Evolutionary conservation across 2,329 filamentous ascomycete genomes (phyloP).

Genomic region (Neofusicoccum sp.): DNA sequence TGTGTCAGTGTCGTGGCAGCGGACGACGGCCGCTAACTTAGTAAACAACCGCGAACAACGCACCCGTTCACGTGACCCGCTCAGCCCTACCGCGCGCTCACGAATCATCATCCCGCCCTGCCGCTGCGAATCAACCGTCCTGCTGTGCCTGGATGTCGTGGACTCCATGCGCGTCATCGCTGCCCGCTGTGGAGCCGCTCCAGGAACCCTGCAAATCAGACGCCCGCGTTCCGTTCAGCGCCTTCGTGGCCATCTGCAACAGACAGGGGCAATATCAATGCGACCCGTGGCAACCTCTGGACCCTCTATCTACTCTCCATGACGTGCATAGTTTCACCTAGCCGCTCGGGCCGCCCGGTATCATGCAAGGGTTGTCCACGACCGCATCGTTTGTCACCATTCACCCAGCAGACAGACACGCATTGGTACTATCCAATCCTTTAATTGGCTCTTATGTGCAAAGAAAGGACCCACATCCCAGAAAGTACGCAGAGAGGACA

Average conservation of each 20-base stretch:
- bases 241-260: not conserved
- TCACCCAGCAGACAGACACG: not conserved
- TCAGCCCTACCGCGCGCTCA: slow-evolving; percentile 1
- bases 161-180: slow-evolving; percentile 3
- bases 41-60: too few species aligned
- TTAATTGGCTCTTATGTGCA: slow-evolving; percentile 13
- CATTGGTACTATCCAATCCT: slow-evolving; percentile 5
- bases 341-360: not conserved
- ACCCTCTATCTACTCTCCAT: not conserved
- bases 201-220: not conserved
- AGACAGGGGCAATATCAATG: not conserved
- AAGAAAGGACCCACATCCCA: slow-evolving; percentile 2
- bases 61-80: not conserved
- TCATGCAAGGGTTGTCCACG: not conserved
- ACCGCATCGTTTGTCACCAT: not conserved
- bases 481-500: not conserved
- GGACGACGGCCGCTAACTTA: not conserved
- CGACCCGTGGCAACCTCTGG: not conserved
- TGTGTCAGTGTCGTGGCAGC: not conserved
- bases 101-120: slow-evolving; percentile 11
- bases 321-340: not conserved
- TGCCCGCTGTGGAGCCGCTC: slow-evolving; percentile 3
- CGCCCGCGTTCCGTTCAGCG: not conserved
- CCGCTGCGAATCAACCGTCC: not conserved
- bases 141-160: slow-evolving; percentile 5